Conservation (phyloP, 257 asterid species). For the Solanum piurae region DNA sequence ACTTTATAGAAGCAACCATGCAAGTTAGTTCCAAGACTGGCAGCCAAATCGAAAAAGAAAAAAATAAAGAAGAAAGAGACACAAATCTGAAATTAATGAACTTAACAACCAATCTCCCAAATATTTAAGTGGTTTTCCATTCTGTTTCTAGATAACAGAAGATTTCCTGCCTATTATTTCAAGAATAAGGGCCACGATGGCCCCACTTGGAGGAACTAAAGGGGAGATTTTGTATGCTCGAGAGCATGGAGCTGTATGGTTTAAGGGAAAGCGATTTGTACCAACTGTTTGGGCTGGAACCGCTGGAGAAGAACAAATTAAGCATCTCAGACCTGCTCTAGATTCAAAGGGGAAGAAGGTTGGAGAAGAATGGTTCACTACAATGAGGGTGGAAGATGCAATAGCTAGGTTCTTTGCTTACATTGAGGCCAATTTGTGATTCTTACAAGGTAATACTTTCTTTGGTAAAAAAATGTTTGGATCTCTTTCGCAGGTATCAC, state of each 20-base stretch:
- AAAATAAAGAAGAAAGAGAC: neutral
- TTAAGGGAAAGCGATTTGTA: constrained; percentile 80
- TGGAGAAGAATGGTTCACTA: constrained; percentile 97
- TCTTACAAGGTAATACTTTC: neutral
- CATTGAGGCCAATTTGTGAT: neutral
- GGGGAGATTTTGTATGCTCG: constrained; percentile 85
- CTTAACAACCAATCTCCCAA: neutral
- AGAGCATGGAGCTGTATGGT: constrained; percentile 92
- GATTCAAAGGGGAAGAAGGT: constrained; percentile 94
- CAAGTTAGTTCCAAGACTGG: neutral
- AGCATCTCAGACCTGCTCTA: constrained; percentile 66
- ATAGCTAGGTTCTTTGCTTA: constrained; percentile 41
- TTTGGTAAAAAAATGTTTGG: neutral
- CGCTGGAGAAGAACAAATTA: constrained; percentile 81
- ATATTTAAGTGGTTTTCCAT: constrained; percentile 13
- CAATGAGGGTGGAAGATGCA: constrained; percentile 73
- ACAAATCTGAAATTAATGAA: neutral
- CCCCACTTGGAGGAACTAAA: constrained; percentile 86
- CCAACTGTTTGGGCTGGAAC: constrained; percentile 74
- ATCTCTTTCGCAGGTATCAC: constrained; percentile 51
- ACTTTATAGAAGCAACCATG: neutral
- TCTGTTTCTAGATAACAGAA: constrained; percentile 46
- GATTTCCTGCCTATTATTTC: constrained; percentile 74
- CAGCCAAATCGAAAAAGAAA: neutral
- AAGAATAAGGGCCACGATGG: constrained; percentile 66